Base-by-base conservation (phyloP, 495 filamentous ascomycete genomes). In the Lasiosphaeria ovina region DNA sequence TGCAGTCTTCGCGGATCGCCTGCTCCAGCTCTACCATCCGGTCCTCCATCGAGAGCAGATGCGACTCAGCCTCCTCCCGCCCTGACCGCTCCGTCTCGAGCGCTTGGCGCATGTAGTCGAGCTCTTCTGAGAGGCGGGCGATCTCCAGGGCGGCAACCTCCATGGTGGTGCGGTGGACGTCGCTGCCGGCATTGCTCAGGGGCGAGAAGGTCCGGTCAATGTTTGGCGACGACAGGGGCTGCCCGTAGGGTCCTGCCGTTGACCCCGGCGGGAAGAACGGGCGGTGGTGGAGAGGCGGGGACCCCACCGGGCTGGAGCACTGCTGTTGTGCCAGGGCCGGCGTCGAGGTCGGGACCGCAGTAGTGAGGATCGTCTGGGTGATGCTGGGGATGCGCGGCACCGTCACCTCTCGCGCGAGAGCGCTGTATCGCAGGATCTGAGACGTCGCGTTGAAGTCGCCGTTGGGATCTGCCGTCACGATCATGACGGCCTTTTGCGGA, bases 371-470 rank as follows among this genome's bases (percentile, higher is more conserved):
- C 1, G 75, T 79, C 54, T 77, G 76, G 6, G 78, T 87, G 44
- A 91, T 81, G 38, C 88, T 92, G 4, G 92, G 91, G 24, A 93
- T 86, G 32, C 93, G 86, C 3, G 93, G 93, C 4, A 97, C 91
- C 0, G 95, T 95, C 14, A 97, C 88, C 75, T 98, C 94, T 2
- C 91, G 85, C 0, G 94, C 95, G 4, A 98, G 81, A 8, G 94
- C 95, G 33, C 92, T 96, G 70, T 98, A 98, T 12, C 94, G 89
- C 4, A 98, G 79, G 38, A 98, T 98, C 72, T 98, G 94, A 31
- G 90, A 92, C 0, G 95, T 98, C 17, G 94, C 91, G 66, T 98
- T 97, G 78, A 91, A 97, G 71, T 98, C 94, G 11, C 95, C 94
- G 14, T 89, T 66, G 0, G 94, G 93, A 69, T 98, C 94, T 0